A percentile compares a stretch with the other conserved stretches of the same genome.
Evolutionary conservation across 352 stramenopile species (phyloP).

Genomic region (Globisporangium barbulae): DNA sequence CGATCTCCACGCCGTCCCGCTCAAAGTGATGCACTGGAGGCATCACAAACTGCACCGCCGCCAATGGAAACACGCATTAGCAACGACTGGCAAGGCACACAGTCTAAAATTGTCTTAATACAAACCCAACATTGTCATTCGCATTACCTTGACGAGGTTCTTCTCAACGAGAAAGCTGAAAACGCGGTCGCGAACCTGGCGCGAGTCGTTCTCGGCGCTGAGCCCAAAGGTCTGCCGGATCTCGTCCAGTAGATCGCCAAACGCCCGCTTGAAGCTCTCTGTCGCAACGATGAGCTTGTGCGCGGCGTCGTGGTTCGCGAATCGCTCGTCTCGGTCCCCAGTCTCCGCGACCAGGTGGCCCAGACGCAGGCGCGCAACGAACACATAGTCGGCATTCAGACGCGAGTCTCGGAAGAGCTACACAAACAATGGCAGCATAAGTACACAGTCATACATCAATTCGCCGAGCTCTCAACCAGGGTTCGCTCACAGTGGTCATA

Average conservation of each 20-base stretch:
- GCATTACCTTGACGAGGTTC: conserved; percentile 39
- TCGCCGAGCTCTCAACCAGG: neutral
- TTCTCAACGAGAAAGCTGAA: conserved; percentile 46
- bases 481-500: conserved; percentile 15
- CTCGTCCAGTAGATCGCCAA: conserved; percentile 39
- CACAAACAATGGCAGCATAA: neutral
- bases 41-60: conserved; percentile 15
- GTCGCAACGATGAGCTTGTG: conserved; percentile 34
- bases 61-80: neutral
- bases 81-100: neutral
- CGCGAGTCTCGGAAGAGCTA: conserved; percentile 51
- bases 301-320: conserved; percentile 49
- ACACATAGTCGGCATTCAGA: conserved; percentile 17
- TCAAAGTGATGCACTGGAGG: conserved; percentile 1
- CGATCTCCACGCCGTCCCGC: conserved; percentile 12
- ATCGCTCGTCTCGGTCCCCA: conserved; percentile 27
- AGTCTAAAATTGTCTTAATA: neutral
- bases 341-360: conserved; percentile 41
- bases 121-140: neutral
- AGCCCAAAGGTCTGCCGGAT: conserved; percentile 46
- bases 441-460: neutral
- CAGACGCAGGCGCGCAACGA: conserved; percentile 30
- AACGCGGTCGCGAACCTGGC: conserved; percentile 39
- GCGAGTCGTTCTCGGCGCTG: conserved; percentile 29
- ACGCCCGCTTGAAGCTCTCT: conserved; percentile 36